Evolutionary conservation across 176 grass and related monocot species (phyloP).

Genomic region (Eleusine indica): DNA sequence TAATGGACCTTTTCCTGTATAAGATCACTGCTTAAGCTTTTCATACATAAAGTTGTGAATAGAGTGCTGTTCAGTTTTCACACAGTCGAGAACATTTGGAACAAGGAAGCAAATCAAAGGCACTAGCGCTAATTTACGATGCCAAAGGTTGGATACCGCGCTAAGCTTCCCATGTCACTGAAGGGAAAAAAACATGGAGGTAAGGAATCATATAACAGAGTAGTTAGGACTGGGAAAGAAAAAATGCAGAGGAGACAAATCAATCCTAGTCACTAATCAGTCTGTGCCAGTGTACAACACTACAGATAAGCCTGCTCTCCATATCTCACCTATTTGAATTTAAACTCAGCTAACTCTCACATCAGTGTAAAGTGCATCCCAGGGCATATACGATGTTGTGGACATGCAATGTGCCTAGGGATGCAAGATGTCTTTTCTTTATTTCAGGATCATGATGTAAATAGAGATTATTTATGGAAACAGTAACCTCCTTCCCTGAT

Average conservation of each 20-base stretch:
- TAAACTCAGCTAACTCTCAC: background rate
- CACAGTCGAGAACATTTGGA: slow-evolving; percentile 45
- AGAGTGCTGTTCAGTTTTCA: slow-evolving; percentile 44
- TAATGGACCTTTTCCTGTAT: slow-evolving; percentile 1
- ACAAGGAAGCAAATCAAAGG: slow-evolving; percentile 51
- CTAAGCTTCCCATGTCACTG: slow-evolving; percentile 58
- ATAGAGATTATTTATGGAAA: too few relatives aligned
- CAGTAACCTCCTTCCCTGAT: too few relatives aligned
- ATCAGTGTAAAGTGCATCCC: background rate
- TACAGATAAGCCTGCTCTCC: slow-evolving; percentile 7
- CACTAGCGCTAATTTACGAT: slow-evolving; percentile 52
- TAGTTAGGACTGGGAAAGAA: slow-evolving; percentile 42
- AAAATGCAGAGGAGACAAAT: slow-evolving; percentile 25
- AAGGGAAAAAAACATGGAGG: background rate
- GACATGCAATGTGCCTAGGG: background rate
- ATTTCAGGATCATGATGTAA: too few relatives aligned
- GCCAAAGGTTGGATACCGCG: slow-evolving; percentile 47
- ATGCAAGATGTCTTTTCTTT: background rate
- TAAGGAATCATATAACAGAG: slow-evolving; percentile 4
- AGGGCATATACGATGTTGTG: background rate
- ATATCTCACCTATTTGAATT: slow-evolving; percentile 19
- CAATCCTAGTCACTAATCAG: background rate
- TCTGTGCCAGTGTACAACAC: background rate
- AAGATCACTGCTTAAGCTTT: slow-evolving; percentile 10
- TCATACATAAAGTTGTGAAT: slow-evolving; percentile 50